Evolutionary conservation across 257 asterid genomes (phyloP), one percentile per base, ranked within the genome.

Genomic region (Ajuga chamaepitys): DNA sequence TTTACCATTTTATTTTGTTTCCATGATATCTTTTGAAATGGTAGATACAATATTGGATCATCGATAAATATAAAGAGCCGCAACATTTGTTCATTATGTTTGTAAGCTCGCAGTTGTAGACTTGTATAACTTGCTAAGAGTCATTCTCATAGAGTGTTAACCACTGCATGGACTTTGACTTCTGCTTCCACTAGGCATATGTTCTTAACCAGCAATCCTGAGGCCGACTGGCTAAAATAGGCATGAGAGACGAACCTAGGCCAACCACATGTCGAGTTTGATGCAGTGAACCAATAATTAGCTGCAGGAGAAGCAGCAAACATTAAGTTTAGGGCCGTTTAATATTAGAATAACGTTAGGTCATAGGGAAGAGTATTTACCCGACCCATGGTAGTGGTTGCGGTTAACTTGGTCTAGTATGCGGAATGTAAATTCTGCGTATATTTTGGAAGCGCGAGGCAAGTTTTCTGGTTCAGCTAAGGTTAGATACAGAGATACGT

Each of bases 171-270:
- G 54, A 82, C 74, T 35, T 72, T 73, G 57, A 88, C 73, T 74
- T 88, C 91, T 45, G 86, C 83, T 69, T 88, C 91, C 46, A 88
- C 74, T 55, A 73, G 10, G 77, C 86, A 80, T 57, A 42, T 17
- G 64, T 88, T 80, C 41, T 68, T 83, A 56, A 78, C 70, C 47
- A 78, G 69, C 61, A 75, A 77, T 14, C 88, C 83, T 9, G 40
- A 5, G 6, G 53, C 24, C 1, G 79, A 37, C 68, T 12, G 38
- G 55, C 71, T 63, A 59, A 88, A 77, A 66, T 73, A 75, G 38
- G 20, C 72, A n/a, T 77, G 59, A 1, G 86, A 77, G 37, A 83
- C 68, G 42, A 77, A 88, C 75, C 86, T 73, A 62, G 82, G 83
- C 91, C 91, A 86, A 14, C 95, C 96, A 28, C 81, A 71, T 12